Evolutionary conservation across 352 stramenopile genomes (phyloP).

Genomic region (Globisporangium iwayamae): DNA sequence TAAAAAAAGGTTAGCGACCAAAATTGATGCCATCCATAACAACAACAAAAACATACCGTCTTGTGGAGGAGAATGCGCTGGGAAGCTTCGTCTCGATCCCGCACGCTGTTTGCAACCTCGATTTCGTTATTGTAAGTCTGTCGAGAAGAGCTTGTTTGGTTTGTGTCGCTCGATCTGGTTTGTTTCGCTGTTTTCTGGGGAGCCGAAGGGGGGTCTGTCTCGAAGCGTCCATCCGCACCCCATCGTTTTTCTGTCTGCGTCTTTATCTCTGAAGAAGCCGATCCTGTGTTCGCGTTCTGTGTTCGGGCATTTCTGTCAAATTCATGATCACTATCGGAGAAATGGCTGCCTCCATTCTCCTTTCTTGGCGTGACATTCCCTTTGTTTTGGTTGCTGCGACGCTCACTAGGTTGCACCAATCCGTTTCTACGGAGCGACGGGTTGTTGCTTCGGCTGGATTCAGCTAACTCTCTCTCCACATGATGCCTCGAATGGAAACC

Average conservation of each 20-base stretch:
- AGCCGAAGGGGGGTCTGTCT: background rate
- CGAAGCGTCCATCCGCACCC: background rate
- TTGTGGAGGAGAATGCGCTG: slow-evolving; percentile 4
- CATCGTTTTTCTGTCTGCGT: background rate
- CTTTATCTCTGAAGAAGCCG: slow-evolving; percentile 2
- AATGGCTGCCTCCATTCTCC: background rate
- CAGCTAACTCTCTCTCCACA: background rate
- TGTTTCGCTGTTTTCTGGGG: background rate
- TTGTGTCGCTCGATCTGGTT: background rate
- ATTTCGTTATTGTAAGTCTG: background rate
- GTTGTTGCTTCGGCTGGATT: background rate
- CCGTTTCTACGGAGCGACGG: background rate
- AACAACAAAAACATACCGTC: background rate
- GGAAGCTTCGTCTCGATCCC: background rate
- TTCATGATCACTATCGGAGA: background rate
- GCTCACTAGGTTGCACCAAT: background rate
- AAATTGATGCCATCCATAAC: background rate
- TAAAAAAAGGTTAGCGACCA: background rate
- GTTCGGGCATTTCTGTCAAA: background rate
- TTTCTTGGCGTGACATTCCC: background rate
- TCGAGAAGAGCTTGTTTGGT: background rate
- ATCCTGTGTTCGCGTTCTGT: background rate
- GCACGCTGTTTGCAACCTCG: background rate
- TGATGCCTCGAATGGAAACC: background rate
- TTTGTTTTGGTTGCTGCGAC: background rate